Conservation (phyloP, 1,284 basidiomycete genomes). For the Boletellus sp. region DNA sequence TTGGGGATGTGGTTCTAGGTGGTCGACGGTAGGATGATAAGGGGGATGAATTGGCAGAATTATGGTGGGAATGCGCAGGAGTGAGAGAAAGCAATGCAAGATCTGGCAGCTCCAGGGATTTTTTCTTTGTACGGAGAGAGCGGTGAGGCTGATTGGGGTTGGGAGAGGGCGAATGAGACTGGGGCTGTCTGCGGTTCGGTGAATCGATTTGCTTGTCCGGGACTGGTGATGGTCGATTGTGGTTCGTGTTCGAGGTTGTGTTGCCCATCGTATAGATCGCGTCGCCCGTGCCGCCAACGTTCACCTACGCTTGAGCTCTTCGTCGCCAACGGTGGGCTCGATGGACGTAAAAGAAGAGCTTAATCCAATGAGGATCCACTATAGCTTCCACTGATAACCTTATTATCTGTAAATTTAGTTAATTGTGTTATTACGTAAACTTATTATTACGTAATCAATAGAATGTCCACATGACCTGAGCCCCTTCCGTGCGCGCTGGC, state of each 20-base stretch:
- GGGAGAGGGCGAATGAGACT: constrained; percentile 34
- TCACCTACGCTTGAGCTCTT: constrained; percentile 12
- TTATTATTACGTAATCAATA: constrained; percentile 3
- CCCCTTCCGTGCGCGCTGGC: too few species aligned
- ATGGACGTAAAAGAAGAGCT: constrained; percentile 34
- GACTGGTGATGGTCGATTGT: constrained; percentile 27
- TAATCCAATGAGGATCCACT: constrained; percentile 23
- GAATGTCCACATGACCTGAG: too few species aligned
- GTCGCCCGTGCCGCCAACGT: constrained; percentile 13
- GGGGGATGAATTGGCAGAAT: constrained; percentile 38
- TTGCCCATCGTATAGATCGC: constrained; percentile 32
- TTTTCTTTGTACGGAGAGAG: constrained; percentile 66
- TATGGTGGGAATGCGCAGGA: constrained; percentile 39
- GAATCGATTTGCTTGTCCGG: constrained; percentile 27
- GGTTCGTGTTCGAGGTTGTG: constrained; percentile 31
- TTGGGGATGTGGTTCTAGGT: constrained; percentile 44
- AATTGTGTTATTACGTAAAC: constrained; percentile 17
- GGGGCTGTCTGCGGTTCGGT: constrained; percentile 12
- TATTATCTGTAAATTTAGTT: constrained; percentile 20
- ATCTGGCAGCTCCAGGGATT: constrained; percentile 73
- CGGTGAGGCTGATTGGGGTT: constrained; percentile 40
- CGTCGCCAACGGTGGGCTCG: constrained; percentile 22
- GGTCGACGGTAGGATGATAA: constrained; percentile 41
- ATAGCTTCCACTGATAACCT: constrained; percentile 21
- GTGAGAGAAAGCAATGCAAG: constrained; percentile 61